Base-by-base conservation (phyloP, 345 rosid species). In the Citrus australasica region DNA sequence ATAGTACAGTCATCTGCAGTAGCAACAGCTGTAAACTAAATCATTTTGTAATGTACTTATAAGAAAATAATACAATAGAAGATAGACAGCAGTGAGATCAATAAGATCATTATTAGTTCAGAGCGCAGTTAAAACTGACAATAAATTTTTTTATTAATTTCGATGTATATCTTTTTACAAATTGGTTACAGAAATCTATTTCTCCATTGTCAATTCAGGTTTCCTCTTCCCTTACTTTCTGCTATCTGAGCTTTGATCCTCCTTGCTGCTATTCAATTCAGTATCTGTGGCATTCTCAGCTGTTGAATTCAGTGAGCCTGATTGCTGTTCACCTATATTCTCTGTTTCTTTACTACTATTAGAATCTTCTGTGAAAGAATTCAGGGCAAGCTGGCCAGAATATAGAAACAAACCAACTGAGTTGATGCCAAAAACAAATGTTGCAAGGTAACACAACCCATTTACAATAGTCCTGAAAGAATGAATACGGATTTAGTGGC, bases 361-460 rank as follows among this genome's bases (percentile, higher is more conserved):
- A 82, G 83, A 73, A 80, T 80, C 88, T 79, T 81, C 90, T 82
- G 83, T 79, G 58, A 84, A 85, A 73, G 92, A 85, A 80, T 80
- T 90, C 65, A 90, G 13, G 76, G 88, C 92, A 79, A 93, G 94
- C 75, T 92, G 97, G 37, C 84, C 95, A 9, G 97, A 84, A 83
- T 88, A 94, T 61, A 94, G 94, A 68, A 96, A 73, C 69, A 95
- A 88, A 56, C 98, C 99, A 0, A 93, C 19, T 1, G 97, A 84
- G 68, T 95, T 95, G 83, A 94, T 48, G 73, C 99, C 97, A 4
- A 95, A 93, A 76, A 93, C 97, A 82, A 91, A 96, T 24, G 99
- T 94, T 16, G 97, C 97, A 25, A 96, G 97, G 84, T 96, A 94
- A 88, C 97, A 94, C 78, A 92, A 24, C 30, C 99, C 98, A 24